Base-by-base conservation (phyloP, 2,329 filamentous ascomycete genomes). In the Tolypocladium amazonense region DNA sequence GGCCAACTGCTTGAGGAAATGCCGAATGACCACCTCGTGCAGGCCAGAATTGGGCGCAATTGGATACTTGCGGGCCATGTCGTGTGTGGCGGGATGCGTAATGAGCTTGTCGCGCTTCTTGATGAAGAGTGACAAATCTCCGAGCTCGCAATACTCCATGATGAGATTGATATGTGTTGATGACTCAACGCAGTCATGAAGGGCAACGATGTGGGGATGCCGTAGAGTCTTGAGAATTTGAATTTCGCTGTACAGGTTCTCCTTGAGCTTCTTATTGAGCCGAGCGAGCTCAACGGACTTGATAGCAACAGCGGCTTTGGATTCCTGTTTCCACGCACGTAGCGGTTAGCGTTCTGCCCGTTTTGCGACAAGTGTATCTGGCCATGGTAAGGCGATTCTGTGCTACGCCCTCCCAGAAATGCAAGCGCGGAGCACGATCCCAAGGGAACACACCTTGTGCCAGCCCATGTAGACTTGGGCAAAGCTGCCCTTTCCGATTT, bases 131-230 rank as follows among this genome's bases (percentile, higher is more conserved):
- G 94, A 96, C 61, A 99, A 77, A 71, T 99, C 94, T 27, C 94
- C 93, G 47, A 99, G 83, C 71, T 96, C 91, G 76, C 94, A 97
- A 76, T 95, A 97, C 77, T 99, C 94, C 93, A 97, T 99, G 64
- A 97, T 88, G 61, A 99, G 83, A 75, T 99, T 94, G 76, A 97
- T 97, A 70, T 96, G 90, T 27, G 88, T 87, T 4, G 85, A 79
- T 0, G 90, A 88, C 73, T 97, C 92, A 73, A 93, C 83, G 77
- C 92, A 97, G 75, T 96, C 91, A 78, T 97, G 92, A 56, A 99
- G 87, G 66, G 92, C 90, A 65, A 97, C 94, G 67, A 99, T 97
- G 71, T 99, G 94, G 35, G 94, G 94, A 75, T 99, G 94, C 61
- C 94, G 89, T 35, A 99, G 83, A 64, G 86, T 90, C 75, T 94